Percentiles rank a stretch among this genome's conserved stretches.
Conservation (phyloP, 1,284 basidiomycete genomes). For the Mycosarcoma mackinlayi region DNA sequence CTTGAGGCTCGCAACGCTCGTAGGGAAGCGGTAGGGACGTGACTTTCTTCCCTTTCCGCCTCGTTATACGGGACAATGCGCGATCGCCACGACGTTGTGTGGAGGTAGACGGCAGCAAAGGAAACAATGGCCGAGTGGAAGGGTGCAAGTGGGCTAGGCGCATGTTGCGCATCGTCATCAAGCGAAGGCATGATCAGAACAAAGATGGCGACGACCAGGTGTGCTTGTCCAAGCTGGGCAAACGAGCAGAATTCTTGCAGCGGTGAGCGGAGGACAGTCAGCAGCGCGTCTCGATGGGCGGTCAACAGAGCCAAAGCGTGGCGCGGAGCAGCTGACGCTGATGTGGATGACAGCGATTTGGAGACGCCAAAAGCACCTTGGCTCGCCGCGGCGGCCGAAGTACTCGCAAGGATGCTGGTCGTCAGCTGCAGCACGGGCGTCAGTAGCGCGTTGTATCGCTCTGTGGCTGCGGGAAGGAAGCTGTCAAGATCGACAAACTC, state of each 20-base stretch:
- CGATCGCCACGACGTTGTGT: conserved; percentile 74
- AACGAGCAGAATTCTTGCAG: conserved; percentile 75
- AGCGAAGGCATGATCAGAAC: conserved; percentile 76
- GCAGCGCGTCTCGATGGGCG: conserved; percentile 81
- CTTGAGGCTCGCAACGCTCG: conserved; percentile 39
- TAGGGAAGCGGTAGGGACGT: conserved; percentile 54
- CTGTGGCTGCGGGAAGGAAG: conserved; percentile 86
- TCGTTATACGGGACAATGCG: conserved; percentile 78
- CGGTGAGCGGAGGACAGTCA: conserved; percentile 81
- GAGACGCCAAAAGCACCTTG: conserved; percentile 28
- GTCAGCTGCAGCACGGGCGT: conserved; percentile 85
- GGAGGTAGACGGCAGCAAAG: conserved; percentile 81
- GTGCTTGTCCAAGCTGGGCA: conserved; percentile 78
- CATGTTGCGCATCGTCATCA: conserved; percentile 78
- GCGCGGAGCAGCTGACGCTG: conserved; percentile 32
- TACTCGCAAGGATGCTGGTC: conserved; percentile 68
- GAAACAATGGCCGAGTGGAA: conserved; percentile 82
- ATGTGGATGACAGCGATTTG: conserved; percentile 37
- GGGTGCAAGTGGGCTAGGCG: conserved; percentile 69
- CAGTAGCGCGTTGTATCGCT: conserved; percentile 87
- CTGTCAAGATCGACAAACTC: conserved; percentile 83
- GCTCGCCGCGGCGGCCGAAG: conserved; percentile 74
- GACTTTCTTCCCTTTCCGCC: conserved; percentile 74
- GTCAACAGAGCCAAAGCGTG: conserved; percentile 81
- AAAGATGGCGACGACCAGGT: conserved; percentile 78